These are phyloP conservation scores for Xylaria digitata DNA, from an alignment of 2,329 filamentous ascomycete species.

Conservation along the genomic window DNA sequence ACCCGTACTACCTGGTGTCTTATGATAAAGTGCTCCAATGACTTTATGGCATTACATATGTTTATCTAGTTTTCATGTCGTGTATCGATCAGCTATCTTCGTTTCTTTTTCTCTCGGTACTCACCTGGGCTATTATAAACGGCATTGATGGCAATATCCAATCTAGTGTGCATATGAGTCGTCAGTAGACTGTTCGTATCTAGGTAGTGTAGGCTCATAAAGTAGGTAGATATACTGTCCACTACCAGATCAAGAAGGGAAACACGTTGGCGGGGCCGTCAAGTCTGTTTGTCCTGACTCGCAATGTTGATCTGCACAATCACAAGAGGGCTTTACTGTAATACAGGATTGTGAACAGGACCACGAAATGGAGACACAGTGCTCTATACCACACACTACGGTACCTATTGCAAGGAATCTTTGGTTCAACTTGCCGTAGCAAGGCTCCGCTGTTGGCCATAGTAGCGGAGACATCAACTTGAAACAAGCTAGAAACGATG, in stretches of 20 bases:
- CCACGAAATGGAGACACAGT: slow-evolving; percentile 8
- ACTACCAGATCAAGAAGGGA: background rate
- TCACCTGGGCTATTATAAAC: background rate
- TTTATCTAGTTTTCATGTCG: background rate
- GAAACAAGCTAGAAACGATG: slow-evolving; percentile 33
- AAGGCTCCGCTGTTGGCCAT: slow-evolving; percentile 19
- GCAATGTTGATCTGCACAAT: slow-evolving; percentile 6
- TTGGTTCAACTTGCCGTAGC: slow-evolving; percentile 4
- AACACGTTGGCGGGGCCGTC: background rate
- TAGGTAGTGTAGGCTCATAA: background rate
- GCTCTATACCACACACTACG: background rate
- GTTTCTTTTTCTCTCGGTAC: background rate
- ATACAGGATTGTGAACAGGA: background rate
- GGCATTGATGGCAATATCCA: background rate
- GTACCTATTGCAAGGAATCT: background rate
- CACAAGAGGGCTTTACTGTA: background rate
- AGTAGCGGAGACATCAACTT: slow-evolving; percentile 25
- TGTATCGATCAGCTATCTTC: background rate
- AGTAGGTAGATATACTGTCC: background rate
- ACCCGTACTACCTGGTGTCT: background rate
- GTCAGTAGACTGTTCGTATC: too few relatives aligned
- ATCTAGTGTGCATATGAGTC: background rate
- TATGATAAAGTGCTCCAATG: background rate
- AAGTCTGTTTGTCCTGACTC: slow-evolving; percentile 8
- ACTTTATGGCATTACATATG: background rate